phyloP scores from a whole-genome alignment of 1,139 yeast genomes.

The Candida labiduridarum region DNA sequence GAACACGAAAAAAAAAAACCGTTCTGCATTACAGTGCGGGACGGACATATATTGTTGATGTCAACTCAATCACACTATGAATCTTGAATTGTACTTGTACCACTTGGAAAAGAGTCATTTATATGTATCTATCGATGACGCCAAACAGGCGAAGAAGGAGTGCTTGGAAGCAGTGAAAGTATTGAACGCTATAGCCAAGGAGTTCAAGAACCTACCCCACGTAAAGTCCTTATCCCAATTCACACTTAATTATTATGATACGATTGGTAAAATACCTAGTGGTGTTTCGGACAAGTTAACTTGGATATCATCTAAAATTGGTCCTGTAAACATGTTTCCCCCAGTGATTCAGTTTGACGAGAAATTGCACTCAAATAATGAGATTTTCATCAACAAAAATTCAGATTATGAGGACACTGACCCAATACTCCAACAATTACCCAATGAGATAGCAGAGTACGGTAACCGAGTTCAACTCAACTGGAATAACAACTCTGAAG shows the following conservation, averaged over 20 bases:
- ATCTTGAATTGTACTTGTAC: conserved; percentile 10
- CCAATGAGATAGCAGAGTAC: conserved; percentile 19
- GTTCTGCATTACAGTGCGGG: too few relatives aligned
- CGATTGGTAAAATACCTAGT: conserved; percentile 7
- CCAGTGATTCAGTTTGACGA: conserved; percentile 33
- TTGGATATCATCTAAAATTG: conserved; percentile 49
- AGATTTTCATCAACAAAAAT: conserved; percentile 11
- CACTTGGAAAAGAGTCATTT: conserved; percentile 20
- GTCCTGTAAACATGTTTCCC: conserved; percentile 28
- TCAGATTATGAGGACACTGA: conserved; percentile 6
- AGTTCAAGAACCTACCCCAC: conserved; percentile 6
- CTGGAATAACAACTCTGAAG: conserved; percentile 21
- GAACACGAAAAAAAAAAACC: not conserved
- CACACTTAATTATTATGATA: conserved; percentile 26
- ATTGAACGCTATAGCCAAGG: conserved; percentile 25
- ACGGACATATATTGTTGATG: not conserved
- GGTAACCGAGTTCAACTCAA: conserved; percentile 16
- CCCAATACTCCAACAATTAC: conserved; percentile 18
- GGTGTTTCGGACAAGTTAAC: conserved; percentile 25
- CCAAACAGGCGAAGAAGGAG: conserved; percentile 20
- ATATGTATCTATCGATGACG: conserved; percentile 19
- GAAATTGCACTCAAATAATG: conserved; percentile 18
- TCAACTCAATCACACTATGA: not conserved
- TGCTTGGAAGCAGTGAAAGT: conserved; percentile 29
- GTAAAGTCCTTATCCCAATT: conserved; percentile 21